Base-by-base conservation (phyloP, 495 filamentous ascomycete species). In the Lasiosphaeria ovina region DNA sequence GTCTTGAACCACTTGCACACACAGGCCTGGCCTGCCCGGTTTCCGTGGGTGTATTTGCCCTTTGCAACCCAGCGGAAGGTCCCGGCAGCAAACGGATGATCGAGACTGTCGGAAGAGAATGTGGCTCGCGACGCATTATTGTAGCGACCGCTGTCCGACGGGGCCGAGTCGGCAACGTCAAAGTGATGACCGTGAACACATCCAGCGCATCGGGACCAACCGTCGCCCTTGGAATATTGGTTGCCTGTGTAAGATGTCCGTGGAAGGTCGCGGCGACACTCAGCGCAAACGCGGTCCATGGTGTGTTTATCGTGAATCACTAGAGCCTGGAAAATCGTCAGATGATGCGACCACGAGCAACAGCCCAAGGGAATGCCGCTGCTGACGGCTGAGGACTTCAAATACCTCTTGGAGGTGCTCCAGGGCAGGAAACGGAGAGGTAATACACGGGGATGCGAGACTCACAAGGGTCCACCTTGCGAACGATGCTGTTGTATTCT, bases 1-100 rank as follows among this genome's bases (percentile, higher is more conserved):
- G 62, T 62, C 58, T 74, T 76, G 58, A 75, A 76, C 67, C 72
- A 69, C 60, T 77, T 77, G 45, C n/a, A 14, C 31, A 76, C 71
- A 38, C 72, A 74, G 3, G 53, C 54, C 56, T 77, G 61, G 24
- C 69, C 71, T 0, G 0, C 7, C 6, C 72, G 67, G 0, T 11
- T 6, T 5, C 72, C 74, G 3, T 16, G 35, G 17, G 24, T 63
- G 45, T 76, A 77, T 10, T 1, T 53, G 8, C 68, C 75, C 38
- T 70, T 68, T 31, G 66, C 66, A 14, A 76, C 72, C 61, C 58
- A 67, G 31, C 71, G 69, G 51, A 76, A 76, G 9, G 66, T 24
- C 0, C 73, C 70, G 1, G 62, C n/a, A 3, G 70, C 64, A 44
- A 75, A 74, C 7, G 68, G 66, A 35, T 66, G n/a, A 0, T 51